A percentile compares a stretch with the other conserved stretches of the same genome.
phyloP scores from a whole-genome alignment of 495 filamentous ascomycete genomes.

The Barbatosphaeria neglecta region DNA sequence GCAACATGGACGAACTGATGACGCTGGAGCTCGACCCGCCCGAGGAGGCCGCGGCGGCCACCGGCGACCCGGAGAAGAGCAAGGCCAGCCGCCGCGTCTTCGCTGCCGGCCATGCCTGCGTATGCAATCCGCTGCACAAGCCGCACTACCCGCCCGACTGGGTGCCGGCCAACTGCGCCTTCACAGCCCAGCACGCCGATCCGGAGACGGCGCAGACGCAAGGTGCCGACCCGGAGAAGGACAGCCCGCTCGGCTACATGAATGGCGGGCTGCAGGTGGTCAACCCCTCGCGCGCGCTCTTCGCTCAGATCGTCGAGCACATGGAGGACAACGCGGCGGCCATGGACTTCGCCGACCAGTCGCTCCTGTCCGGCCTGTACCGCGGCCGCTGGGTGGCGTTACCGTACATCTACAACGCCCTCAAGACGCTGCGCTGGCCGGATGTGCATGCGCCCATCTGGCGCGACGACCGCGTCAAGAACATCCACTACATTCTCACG shows the following conservation, averaged over 20 bases:
- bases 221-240: conserved; percentile 39
- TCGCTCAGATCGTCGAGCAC: conserved; percentile 40
- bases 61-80: not conserved
- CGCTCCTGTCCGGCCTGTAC: conserved; percentile 56
- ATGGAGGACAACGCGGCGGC: conserved; percentile 29
- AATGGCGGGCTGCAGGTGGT: conserved; percentile 71
- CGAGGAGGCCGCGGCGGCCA: conserved; percentile 35
- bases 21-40: conserved; percentile 53
- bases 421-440: conserved; percentile 63
- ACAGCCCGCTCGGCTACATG: conserved; percentile 50
- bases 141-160: conserved; percentile 65
- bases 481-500: conserved; percentile 67
- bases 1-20: conserved; percentile 84
- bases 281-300: conserved; percentile 45
- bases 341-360: conserved; percentile 72
- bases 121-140: conserved; percentile 68
- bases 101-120: conserved; percentile 65
- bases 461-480: conserved; percentile 65
- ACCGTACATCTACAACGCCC: conserved; percentile 71
- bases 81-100: conserved; percentile 41
- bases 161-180: conserved; percentile 65
- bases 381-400: conserved; percentile 56
- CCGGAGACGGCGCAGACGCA: conserved; percentile 19
- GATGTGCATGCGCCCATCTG: conserved; percentile 62
- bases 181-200: conserved; percentile 50